These are phyloP conservation scores for Plasmodium cynomolgi DNA, from an alignment of 169 alveolate species.

Conservation along the genomic window DNA sequence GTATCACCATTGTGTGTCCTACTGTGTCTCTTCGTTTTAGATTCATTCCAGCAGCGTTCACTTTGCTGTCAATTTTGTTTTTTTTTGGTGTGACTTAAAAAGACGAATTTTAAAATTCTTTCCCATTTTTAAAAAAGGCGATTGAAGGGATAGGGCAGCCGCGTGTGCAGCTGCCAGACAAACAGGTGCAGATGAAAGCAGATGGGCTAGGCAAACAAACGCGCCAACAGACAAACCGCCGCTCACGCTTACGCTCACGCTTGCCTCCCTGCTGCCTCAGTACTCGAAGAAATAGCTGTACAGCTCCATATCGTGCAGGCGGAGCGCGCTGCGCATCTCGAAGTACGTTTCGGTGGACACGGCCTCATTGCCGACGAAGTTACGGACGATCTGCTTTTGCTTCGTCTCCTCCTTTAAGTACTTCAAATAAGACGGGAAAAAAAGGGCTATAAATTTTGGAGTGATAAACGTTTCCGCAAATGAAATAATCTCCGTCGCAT, in stretches of 20 bases:
- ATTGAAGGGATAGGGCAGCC: not conserved
- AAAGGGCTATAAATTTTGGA: conserved; percentile 73
- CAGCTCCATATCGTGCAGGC: conserved; percentile 47
- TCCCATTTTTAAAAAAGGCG: not conserved
- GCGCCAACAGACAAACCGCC: not conserved
- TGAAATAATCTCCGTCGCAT: conserved; percentile 22
- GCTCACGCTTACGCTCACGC: not conserved
- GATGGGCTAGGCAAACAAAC: not conserved
- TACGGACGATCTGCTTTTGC: conserved; percentile 55
- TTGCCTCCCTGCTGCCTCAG: not conserved
- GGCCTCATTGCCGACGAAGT: conserved; percentile 63
- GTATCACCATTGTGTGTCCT: not conserved
- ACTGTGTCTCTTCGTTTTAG: not conserved
- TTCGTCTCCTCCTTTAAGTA: conserved; percentile 42
- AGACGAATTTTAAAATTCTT: not conserved
- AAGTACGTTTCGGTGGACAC: conserved; percentile 68
- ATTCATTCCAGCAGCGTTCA: not conserved
- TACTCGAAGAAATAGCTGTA: conserved; percentile 52
- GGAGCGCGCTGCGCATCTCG: conserved; percentile 58
- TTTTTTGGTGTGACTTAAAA: not conserved
- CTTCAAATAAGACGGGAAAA: conserved; percentile 65
- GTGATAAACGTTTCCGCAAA: conserved; percentile 67
- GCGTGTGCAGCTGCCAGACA: not conserved
- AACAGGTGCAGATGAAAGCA: not conserved
- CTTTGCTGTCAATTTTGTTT: not conserved